Evolutionary conservation across 768 basidiomycete species (phyloP), one percentile per base, ranked within the genome.

Genomic region (Termitomyces titanicus): DNA sequence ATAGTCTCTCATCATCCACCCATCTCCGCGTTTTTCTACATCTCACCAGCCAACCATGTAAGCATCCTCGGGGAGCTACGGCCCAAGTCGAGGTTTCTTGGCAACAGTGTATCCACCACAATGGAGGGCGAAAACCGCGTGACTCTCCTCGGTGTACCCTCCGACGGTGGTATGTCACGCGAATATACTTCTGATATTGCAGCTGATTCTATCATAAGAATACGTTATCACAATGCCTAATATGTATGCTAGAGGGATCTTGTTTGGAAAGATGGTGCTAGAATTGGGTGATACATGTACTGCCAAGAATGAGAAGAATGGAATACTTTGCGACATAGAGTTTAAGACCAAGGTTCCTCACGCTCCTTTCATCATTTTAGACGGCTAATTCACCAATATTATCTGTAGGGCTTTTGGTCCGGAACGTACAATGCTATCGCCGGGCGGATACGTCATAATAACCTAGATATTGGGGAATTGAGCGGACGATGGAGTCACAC

Each of bases 91-190:
- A 93, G 86, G 69, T 99, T 99, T 71, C 79, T 99, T 55, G 97
- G 97, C 2, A 99, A 99, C 73, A 92, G 89, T 59, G 97, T 97
- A 15, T 90, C 92, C 49, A 99, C 94, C 25, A 86, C 81, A 45
- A 96, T 98, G 94, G 96, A 97, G 65, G 95, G 95, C 51, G 92
- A 96, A 74, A 95, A 94, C 67, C 80, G 94, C 52, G 85, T 98
- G 59, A 82, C 80, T 45, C 74, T 98, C 18, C 78, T 96, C 70
- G 90, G 89, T 40, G 82, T 81, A 47, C 91, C 88, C 0, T 88
- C 90, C 11, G 93, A 94, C 72, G 92, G 94, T 57, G 85, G 93
- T 92, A 69, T 66, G 85, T 77, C 18, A 51, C 54, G 51, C 51
- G 24, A 22, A 57, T 54, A 39, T 53, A 15, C 12, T 34, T 15